These are phyloP conservation scores for Podospora comata DNA, from an alignment of 495 filamentous ascomycete genomes.

Conservation along the genomic window DNA sequence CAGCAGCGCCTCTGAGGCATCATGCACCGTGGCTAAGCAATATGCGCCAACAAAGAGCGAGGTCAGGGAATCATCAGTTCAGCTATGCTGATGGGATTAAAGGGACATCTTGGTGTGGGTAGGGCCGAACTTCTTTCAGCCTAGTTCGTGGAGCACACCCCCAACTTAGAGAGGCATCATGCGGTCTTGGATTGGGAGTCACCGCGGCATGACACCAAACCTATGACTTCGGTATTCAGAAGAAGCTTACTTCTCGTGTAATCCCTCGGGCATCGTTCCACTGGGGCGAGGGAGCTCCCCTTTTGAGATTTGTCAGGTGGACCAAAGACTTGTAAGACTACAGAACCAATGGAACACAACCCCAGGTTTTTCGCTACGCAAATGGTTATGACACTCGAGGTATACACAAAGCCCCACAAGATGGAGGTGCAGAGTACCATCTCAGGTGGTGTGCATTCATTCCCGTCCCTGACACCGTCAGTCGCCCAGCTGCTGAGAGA, in stretches of 20 bases:
- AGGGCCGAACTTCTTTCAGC: neutral
- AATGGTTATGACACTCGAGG: neutral
- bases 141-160: neutral
- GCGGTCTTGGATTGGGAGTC: too few relatives aligned
- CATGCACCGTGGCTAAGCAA: neutral
- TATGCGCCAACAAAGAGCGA: neutral
- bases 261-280: too few relatives aligned
- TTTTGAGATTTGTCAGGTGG: neutral
- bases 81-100: neutral
- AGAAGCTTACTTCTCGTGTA: too few relatives aligned
- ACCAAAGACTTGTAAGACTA: neutral
- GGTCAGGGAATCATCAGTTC: neutral
- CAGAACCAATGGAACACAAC: neutral
- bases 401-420: neutral
- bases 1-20: neutral
- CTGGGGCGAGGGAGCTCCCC: neutral
- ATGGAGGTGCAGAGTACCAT: neutral
- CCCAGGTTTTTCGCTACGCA: neutral
- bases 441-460: neutral
- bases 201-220: too few relatives aligned
- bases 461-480: neutral
- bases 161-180: neutral
- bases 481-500: too few relatives aligned
- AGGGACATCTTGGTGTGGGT: neutral
- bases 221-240: too few relatives aligned